These are phyloP conservation scores for Cryptosporidium ryanae DNA, from an alignment of 169 alveolate species.

Conservation along the genomic window DNA sequence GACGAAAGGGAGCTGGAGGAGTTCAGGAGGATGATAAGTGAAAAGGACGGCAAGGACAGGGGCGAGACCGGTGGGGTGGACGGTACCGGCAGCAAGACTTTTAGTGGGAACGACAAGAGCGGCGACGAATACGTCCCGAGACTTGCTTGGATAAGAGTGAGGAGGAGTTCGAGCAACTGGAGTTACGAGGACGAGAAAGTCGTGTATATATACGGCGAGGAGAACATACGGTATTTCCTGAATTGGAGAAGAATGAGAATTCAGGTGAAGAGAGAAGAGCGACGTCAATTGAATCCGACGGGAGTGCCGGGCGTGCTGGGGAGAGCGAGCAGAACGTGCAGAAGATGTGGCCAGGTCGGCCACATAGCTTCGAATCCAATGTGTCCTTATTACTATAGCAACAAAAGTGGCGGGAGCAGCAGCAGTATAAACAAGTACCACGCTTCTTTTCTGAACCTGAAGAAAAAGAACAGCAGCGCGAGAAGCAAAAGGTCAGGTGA, in stretches of 20 bases:
- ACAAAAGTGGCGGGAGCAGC: conserved; percentile 16
- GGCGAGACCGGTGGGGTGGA: neutral
- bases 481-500: neutral
- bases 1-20: conserved; percentile 68
- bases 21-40: conserved; percentile 54
- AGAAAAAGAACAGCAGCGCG: neutral
- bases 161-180: conserved; percentile 82
- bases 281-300: conserved; percentile 70
- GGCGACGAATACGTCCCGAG: conserved; percentile 83
- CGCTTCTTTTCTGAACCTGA: conserved; percentile 44
- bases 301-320: conserved; percentile 75
- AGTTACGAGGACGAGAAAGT: conserved; percentile 84
- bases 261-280: conserved; percentile 77
- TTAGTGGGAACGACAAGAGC: neutral
- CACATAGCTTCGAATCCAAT: conserved; percentile 89
- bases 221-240: conserved; percentile 81
- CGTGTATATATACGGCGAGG: conserved; percentile 86
- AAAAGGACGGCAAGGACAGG: neutral
- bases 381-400: conserved; percentile 82
- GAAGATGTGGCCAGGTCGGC: conserved; percentile 88
- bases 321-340: conserved; percentile 82
- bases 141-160: conserved; percentile 85
- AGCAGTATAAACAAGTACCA: conserved; percentile 69
- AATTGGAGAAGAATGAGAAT: conserved; percentile 84
- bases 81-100: neutral